phyloP scores from a whole-genome alignment of 495 filamentous ascomycete genomes.

The Barbatosphaeria neglecta region DNA sequence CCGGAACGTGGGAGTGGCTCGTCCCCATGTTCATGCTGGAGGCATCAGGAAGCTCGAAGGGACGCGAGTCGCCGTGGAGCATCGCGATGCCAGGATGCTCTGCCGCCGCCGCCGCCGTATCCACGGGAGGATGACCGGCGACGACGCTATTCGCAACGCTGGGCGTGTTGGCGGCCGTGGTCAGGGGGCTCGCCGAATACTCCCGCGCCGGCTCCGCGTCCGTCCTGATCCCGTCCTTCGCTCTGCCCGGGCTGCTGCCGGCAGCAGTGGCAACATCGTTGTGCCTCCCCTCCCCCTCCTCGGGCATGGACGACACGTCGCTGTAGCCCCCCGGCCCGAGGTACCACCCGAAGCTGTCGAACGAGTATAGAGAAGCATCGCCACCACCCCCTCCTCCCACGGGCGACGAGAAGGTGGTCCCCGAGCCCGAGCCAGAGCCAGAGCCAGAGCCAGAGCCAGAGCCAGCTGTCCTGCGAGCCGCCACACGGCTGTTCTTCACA shows the following conservation, averaged over 20 bases:
- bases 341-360: slow-evolving; percentile 26
- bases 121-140: neutral
- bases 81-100: neutral
- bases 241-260: neutral
- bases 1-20: neutral
- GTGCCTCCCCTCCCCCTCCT: slow-evolving; percentile 15
- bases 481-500: neutral
- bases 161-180: neutral
- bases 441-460: no score
- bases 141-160: neutral
- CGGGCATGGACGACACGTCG: slow-evolving; percentile 21
- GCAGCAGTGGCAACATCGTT: no score
- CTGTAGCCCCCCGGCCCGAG: slow-evolving; percentile 25
- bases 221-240: neutral
- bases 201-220: neutral
- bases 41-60: slow-evolving; percentile 14
- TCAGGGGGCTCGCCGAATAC: neutral
- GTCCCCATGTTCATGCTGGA: slow-evolving; percentile 1
- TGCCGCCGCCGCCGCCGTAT: neutral
- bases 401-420: no score
- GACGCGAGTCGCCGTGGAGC: slow-evolving; percentile 8
- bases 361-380: slow-evolving; percentile 24
- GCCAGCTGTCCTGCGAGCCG: no score
- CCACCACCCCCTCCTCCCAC: slow-evolving; percentile 9
- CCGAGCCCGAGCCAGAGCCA: no score